Base-by-base conservation (phyloP, 805 yeast genomes). In the Ogataea ganodermae region DNA sequence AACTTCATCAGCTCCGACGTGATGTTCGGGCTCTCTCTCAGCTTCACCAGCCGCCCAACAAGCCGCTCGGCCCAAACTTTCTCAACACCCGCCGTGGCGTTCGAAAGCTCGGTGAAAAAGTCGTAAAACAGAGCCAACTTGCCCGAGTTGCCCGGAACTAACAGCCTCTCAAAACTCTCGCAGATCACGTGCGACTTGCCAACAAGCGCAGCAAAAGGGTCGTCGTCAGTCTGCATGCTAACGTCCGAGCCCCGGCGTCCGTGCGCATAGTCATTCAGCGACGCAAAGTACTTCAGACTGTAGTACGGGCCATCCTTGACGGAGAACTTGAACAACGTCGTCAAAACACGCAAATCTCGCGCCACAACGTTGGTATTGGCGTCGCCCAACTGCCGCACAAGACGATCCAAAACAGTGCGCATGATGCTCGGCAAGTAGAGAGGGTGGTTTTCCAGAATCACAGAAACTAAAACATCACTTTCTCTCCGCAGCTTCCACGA, bases 401-500 rank as follows among this genome's bases (percentile, higher is more conserved):
- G 44, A 1, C 49, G 49, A 6, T 57, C 63, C 45, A 72, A 67
- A 10, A 69, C 59, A 1, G 46, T 35, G 2, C 60, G 48, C 46
- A 72, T 74, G 7, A 78, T 49, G 2, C 54, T 35, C 5, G 71
- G 62, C 14, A 80, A 56, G 1, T 60, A 46, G 1, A 50, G 44
- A 2, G 83, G 79, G 43, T 67, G 69, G 1, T 59, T 53, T 2
- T 57, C 58, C n/a, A 76, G 64, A 12, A 78, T 47, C 0, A 72
- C 58, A 14, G 71, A 62, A 6, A 76, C 57, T 27, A 81, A 57
- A 24, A 65, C 67, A 6, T 79, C 71, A 0, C 87, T 66, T 44
- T 74, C 75, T 35, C 78, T 68, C 49, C 94, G 69, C 16, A 86
- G 65, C 52, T 79, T 83, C 86, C 91, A 83, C 1, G 84, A 75